These are phyloP conservation scores for Aspergillus pseudoterreus DNA, from an alignment of 2,329 filamentous ascomycete species.

Conservation along the genomic window DNA sequence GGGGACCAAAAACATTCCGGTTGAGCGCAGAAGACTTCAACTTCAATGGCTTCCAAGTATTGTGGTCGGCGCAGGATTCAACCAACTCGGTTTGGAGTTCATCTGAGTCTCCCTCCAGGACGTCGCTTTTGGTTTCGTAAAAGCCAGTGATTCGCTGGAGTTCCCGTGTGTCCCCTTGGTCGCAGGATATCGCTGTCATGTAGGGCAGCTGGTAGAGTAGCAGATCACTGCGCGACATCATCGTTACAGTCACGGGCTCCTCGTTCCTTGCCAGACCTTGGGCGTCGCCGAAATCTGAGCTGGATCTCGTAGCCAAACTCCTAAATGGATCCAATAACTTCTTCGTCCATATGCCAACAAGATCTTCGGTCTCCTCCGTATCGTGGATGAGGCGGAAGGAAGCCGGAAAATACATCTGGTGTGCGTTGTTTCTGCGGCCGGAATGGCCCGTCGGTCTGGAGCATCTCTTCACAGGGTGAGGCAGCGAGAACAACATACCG, in stretches of 20 bases:
- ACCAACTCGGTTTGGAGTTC: not conserved
- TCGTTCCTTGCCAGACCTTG: not conserved
- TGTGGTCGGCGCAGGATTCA: not conserved
- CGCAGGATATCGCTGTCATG: conserved; percentile 61
- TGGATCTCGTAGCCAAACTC: conserved; percentile 26
- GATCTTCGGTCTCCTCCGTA: conserved; percentile 73
- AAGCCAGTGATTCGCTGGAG: conserved; percentile 8
- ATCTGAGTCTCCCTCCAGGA: not conserved
- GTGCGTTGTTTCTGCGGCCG: conserved; percentile 54
- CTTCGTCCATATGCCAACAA: conserved; percentile 50
- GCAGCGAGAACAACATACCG: conserved; percentile 79
- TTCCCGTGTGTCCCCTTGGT: conserved; percentile 48
- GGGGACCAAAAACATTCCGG: conserved; percentile 18
- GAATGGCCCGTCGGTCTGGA: conserved; percentile 35
- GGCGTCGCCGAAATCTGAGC: not conserved
- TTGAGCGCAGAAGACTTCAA: conserved; percentile 16
- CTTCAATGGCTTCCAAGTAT: not conserved
- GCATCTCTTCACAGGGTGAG: conserved; percentile 72
- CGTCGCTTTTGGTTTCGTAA: not conserved
- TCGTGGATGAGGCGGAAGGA: conserved; percentile 79
- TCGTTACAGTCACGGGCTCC: conserved; percentile 18
- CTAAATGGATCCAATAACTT: conserved; percentile 31
- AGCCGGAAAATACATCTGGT: conserved; percentile 89
- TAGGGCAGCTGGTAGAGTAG: conserved; percentile 85
- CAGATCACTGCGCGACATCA: conserved; percentile 35